phyloP scores from a whole-genome alignment of 106 monocot genomes.

The Posidonia australis region DNA sequence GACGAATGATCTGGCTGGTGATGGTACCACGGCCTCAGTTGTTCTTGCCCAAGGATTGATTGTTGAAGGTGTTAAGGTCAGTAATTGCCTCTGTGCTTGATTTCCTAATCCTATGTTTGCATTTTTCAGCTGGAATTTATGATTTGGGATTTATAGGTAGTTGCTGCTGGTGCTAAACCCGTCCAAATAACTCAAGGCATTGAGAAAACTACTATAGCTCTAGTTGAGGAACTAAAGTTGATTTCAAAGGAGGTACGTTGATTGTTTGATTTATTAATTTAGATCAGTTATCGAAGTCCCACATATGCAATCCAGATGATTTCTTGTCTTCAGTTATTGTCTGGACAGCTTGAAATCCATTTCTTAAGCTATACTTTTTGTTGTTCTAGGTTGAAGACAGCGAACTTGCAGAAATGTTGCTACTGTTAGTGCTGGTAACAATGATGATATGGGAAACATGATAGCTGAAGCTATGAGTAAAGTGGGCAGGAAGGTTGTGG shows the following conservation, averaged over 20 bases:
- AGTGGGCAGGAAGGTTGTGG: slow-evolving; percentile 69
- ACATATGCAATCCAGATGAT: too few species aligned
- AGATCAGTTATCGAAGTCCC: too few species aligned
- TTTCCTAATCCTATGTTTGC: not conserved
- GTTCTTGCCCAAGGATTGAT: slow-evolving; percentile 95
- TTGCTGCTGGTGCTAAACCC: slow-evolving; percentile 38
- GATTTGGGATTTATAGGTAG: slow-evolving; percentile 16
- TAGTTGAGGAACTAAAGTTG: slow-evolving; percentile 23
- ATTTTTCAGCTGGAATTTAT: slow-evolving; percentile 6
- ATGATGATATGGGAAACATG: slow-evolving; percentile 63
- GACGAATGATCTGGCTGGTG: slow-evolving; percentile 93
- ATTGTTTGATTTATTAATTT: not conserved
- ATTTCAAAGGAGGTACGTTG: slow-evolving; percentile 45
- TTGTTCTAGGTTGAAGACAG: slow-evolving; percentile 59
- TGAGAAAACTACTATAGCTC: slow-evolving; percentile 34
- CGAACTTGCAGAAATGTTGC: slow-evolving; percentile 86
- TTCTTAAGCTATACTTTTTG: too few species aligned
- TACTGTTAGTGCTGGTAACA: slow-evolving; percentile 77
- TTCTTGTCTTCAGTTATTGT: too few species aligned
- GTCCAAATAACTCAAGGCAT: slow-evolving; percentile 42
- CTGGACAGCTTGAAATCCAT: too few species aligned
- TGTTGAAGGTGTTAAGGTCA: slow-evolving; percentile 49
- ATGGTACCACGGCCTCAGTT: slow-evolving; percentile 95
- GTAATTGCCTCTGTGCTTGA: not conserved
- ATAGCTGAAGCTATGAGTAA: slow-evolving; percentile 59